A percentile compares a stretch with the other conserved stretches of the same genome.
Evolutionary conservation across 1,284 basidiomycete species (phyloP).

Genomic region (Rhodotorula sp.): DNA sequence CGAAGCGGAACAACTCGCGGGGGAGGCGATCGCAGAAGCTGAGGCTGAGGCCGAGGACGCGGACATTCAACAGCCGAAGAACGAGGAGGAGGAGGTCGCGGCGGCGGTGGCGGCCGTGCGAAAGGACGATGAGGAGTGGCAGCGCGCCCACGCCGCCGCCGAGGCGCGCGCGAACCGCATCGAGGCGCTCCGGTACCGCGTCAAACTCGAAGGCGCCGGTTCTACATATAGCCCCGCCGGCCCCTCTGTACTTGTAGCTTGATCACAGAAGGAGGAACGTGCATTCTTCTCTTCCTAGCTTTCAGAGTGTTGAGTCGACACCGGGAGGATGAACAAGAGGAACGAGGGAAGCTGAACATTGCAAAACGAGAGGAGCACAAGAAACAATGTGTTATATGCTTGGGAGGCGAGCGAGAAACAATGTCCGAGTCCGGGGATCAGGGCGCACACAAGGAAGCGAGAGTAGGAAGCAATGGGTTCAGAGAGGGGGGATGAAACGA

Average conservation of each 20-base stretch:
- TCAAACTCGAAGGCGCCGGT: neutral
- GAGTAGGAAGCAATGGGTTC: neutral
- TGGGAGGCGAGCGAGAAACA: neutral
- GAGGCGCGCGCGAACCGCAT: neutral
- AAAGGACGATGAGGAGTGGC: neutral
- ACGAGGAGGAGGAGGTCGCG: neutral
- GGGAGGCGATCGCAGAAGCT: no score
- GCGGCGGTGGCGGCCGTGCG: no score
- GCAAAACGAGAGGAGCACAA: slow-evolving; percentile 3
- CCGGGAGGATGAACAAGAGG: neutral
- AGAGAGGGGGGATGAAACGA: no score
- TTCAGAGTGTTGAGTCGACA: no score
- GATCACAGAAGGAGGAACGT: neutral
- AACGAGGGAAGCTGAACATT: neutral
- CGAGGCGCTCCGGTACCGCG: neutral
- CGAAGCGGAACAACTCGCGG: no score
- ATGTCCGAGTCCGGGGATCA: neutral
- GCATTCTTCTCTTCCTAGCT: neutral
- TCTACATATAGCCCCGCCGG: no score
- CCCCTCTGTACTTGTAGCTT: no score
- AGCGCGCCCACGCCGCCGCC: neutral
- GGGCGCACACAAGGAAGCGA: neutral
- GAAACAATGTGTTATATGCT: neutral
- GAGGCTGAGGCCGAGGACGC: no score
- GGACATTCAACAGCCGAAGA: no score